phyloP scores from a whole-genome alignment of 805 yeast genomes.

The Tanozyma kutaoensis region DNA sequence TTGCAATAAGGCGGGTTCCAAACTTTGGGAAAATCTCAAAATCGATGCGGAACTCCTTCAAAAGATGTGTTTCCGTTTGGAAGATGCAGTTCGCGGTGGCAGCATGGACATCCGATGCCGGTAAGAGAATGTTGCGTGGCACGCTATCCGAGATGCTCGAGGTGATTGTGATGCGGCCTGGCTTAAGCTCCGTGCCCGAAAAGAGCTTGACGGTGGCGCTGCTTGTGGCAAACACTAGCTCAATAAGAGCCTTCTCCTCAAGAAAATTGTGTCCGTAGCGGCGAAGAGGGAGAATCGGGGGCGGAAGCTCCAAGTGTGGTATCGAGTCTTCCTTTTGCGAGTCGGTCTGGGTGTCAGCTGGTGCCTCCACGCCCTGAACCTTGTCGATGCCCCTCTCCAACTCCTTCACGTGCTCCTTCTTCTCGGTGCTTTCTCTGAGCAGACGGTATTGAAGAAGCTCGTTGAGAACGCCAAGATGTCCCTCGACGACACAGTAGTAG shows the following conservation, averaged over 20 bases:
- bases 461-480: constrained; percentile 72
- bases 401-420: not conserved
- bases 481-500: constrained; percentile 90
- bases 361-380: too few relatives aligned
- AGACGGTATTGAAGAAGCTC: constrained; percentile 47
- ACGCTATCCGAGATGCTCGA: constrained; percentile 68
- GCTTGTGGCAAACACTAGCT: constrained; percentile 48
- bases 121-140: constrained; percentile 76
- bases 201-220: constrained; percentile 31
- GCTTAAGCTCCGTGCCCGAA: constrained; percentile 31
- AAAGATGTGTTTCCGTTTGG: constrained; percentile 65
- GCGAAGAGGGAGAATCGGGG: constrained; percentile 88
- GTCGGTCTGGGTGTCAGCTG: too few relatives aligned
- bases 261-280: constrained; percentile 93
- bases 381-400: not conserved
- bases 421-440: too few relatives aligned
- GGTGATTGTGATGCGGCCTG: constrained; percentile 75
- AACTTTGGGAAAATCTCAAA: constrained; percentile 89
- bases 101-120: constrained; percentile 44
- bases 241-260: constrained; percentile 79
- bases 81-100: constrained; percentile 54
- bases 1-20: constrained; percentile 87
- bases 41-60: constrained; percentile 53
- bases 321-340: constrained; percentile 50
- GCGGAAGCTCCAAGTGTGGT: constrained; percentile 87